These are phyloP conservation scores for Rhinocladiella similis DNA, from an alignment of 2,329 filamentous ascomycete genomes.

Conservation along the genomic window DNA sequence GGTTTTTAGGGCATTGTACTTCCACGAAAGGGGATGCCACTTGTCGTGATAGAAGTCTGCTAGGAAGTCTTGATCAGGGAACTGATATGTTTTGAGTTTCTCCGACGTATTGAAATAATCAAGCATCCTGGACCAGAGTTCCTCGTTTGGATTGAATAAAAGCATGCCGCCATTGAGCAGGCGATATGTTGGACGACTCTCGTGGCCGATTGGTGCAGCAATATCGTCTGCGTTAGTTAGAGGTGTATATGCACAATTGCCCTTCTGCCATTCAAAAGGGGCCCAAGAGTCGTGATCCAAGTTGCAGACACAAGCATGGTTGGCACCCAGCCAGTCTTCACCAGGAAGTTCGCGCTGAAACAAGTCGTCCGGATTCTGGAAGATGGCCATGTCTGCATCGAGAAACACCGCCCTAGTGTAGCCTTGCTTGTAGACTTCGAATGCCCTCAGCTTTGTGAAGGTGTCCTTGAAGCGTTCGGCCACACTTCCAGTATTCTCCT, in stretches of 20 bases:
- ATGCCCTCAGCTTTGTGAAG: slow-evolving; percentile 58
- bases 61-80: slow-evolving; percentile 57
- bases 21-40: slow-evolving; percentile 50
- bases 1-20: slow-evolving; percentile 56
- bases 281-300: slow-evolving; percentile 53
- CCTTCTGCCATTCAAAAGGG: slow-evolving; percentile 46
- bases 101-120: slow-evolving; percentile 42
- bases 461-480: slow-evolving; percentile 56
- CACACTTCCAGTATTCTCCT: slow-evolving; percentile 41
- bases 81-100: slow-evolving; percentile 46
- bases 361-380: slow-evolving; percentile 45
- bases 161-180: slow-evolving; percentile 56
- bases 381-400: slow-evolving; percentile 55
- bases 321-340: slow-evolving; percentile 47
- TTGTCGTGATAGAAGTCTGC: slow-evolving; percentile 48
- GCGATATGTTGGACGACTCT: slow-evolving; percentile 39
- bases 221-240: slow-evolving; percentile 39
- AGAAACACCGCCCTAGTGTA: slow-evolving; percentile 50
- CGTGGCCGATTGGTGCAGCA: slow-evolving; percentile 11
- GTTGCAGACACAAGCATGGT: slow-evolving; percentile 56
- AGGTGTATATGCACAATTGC: slow-evolving; percentile 52
- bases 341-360: slow-evolving; percentile 43
- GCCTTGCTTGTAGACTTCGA: slow-evolving; percentile 40
- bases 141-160: slow-evolving; percentile 46
- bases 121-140: slow-evolving; percentile 43